Evolutionary conservation across 78 protist species (phyloP).

Genomic region (Protostelium mycophagum): DNA sequence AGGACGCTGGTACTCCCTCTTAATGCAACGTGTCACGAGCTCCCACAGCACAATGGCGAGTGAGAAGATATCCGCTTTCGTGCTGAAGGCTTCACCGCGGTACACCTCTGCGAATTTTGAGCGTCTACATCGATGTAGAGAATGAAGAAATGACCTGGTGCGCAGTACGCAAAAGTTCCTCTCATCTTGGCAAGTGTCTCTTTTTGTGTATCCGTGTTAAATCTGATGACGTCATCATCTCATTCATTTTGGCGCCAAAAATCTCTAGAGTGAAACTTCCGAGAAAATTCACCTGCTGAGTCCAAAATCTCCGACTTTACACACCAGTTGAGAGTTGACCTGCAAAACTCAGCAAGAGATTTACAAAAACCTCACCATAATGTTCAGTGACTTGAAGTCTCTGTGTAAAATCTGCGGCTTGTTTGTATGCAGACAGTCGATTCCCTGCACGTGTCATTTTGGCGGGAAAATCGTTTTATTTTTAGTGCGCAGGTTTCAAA

Average conservation of each 20-base stretch:
- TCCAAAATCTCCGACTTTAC: conserved; percentile 68
- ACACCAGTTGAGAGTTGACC: conserved; percentile 47
- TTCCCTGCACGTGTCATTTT: too few species aligned
- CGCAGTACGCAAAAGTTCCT: conserved; percentile 62
- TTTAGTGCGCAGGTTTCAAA: background rate
- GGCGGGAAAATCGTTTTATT: background rate
- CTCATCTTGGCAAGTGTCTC: conserved; percentile 63
- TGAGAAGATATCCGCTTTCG: conserved; percentile 56
- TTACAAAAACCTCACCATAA: background rate
- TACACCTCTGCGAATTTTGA: background rate
- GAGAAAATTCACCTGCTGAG: background rate
- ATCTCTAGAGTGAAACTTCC: background rate
- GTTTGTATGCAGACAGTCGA: conserved; percentile 60
- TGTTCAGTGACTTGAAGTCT: conserved; percentile 61
- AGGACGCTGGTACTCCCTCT: conserved; percentile 51
- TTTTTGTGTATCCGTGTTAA: conserved; percentile 49
- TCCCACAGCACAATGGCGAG: conserved; percentile 69
- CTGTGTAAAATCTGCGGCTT: conserved; percentile 58
- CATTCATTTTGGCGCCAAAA: too few species aligned
- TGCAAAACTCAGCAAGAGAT: background rate
- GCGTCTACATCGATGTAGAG: background rate
- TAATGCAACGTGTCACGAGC: conserved; percentile 52
- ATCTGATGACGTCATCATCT: too few species aligned
- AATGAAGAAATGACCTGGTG: conserved; percentile 29
- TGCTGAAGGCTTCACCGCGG: conserved; percentile 33